A percentile compares a stretch with the other conserved stretches of the same genome.
These are phyloP conservation scores for Ceratocystiopsis brevicomis DNA, from an alignment of 2,329 filamentous ascomycete species.

Conservation along the genomic window DNA sequence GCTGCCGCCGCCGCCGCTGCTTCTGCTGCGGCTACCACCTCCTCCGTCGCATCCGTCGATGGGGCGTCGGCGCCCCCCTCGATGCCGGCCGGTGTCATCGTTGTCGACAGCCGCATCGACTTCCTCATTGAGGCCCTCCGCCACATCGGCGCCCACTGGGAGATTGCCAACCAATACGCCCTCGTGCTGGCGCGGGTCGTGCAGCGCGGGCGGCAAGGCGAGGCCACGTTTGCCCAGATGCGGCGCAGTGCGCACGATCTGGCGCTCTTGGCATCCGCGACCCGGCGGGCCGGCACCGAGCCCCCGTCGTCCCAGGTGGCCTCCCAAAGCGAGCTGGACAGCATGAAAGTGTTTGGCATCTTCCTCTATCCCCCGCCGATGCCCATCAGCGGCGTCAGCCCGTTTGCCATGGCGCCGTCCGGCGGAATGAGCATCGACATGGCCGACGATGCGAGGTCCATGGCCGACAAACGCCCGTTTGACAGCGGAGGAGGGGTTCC, in stretches of 20 bases:
- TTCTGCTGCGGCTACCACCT: no score
- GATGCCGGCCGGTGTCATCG: conserved; percentile 2
- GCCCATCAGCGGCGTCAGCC: no score
- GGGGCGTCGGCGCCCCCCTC: no score
- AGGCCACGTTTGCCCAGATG: conserved; percentile 81
- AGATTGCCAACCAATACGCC: conserved; percentile 67
- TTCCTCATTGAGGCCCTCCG: conserved; percentile 68
- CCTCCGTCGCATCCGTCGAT: no score
- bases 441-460: no score
- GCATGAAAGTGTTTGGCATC: conserved; percentile 81
- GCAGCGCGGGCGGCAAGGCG: conserved; percentile 65
- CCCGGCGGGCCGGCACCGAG: conserved; percentile 40
- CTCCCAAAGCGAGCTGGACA: conserved; percentile 66
- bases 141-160: conserved; percentile 69
- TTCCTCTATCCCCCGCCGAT: conserved; percentile 54
- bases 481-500: no score
- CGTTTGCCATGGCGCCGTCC: no score
- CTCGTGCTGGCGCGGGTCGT: conserved; percentile 62
- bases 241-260: conserved; percentile 68
- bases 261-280: conserved; percentile 70
- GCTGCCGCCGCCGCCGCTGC: no score
- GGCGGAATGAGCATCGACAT: no score
- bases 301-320: conserved; percentile 46
- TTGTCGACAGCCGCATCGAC: conserved; percentile 55
- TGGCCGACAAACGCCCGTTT: no score